These are phyloP conservation scores for Dillenia turbinata DNA, from an alignment of 164 flowering plant genomes.

Conservation along the genomic window DNA sequence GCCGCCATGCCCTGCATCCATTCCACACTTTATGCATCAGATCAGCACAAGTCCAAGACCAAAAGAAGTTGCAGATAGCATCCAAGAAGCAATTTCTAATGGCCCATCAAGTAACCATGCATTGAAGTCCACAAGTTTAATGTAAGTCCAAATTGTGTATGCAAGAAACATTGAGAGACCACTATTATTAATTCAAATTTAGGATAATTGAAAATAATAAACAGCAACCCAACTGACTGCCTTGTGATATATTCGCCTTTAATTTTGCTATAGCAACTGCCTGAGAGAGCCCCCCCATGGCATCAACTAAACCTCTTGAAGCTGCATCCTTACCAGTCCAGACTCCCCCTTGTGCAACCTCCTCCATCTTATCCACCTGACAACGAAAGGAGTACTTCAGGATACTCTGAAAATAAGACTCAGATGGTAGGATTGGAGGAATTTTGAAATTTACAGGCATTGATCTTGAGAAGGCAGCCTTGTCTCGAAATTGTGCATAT, in stretches of 20 bases:
- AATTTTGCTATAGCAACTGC: slow-evolving; percentile 93
- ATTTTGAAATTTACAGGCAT: slow-evolving; percentile 51
- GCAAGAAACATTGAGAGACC: too few relatives aligned
- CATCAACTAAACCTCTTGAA: slow-evolving; percentile 85
- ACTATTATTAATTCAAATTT: too few relatives aligned
- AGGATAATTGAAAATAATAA: too few relatives aligned
- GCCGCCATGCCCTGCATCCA: too few relatives aligned
- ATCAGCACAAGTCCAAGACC: too few relatives aligned
- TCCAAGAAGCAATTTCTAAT: too few relatives aligned
- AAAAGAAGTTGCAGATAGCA: too few relatives aligned
- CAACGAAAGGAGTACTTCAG: not conserved
- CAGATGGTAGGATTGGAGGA: not conserved
- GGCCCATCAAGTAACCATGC: too few relatives aligned
- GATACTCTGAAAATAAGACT: too few relatives aligned
- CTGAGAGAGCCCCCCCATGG: slow-evolving; percentile 83
- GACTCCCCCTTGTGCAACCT: slow-evolving; percentile 92
- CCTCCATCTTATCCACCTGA: slow-evolving; percentile 88
- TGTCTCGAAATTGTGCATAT: slow-evolving; percentile 74
- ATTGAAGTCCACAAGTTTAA: too few relatives aligned
- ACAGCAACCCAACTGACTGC: slow-evolving; percentile 36
- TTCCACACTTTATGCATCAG: too few relatives aligned
- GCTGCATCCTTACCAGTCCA: slow-evolving; percentile 96
- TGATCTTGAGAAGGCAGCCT: slow-evolving; percentile 95
- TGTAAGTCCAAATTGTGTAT: too few relatives aligned
- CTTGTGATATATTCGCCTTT: slow-evolving; percentile 80